Conservation (phyloP, 352 stramenopile species). For the Pythium phragmiticola region DNA sequence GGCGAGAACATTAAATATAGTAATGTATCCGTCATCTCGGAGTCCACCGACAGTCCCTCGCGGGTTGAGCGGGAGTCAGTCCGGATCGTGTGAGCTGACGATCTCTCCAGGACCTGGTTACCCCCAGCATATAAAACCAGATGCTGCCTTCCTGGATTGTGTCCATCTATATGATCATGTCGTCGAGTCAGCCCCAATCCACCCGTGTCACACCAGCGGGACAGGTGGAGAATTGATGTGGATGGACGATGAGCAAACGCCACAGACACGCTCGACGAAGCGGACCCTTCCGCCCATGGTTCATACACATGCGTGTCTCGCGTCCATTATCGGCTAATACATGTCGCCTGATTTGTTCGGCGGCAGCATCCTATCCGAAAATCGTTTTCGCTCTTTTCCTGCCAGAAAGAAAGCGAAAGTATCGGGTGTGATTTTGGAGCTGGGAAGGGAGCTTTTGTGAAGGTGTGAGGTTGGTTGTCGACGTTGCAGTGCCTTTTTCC, state of each 20-base stretch:
- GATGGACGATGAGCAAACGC: too few species aligned
- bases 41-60: background rate
- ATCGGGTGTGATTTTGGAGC: background rate
- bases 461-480: conserved; percentile 20
- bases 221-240: too few species aligned
- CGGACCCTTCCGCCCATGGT: too few species aligned
- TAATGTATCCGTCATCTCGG: background rate
- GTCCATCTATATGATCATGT: conserved; percentile 21
- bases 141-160: conserved; percentile 16
- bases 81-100: background rate
- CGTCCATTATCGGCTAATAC: background rate
- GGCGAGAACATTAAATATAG: too few species aligned
- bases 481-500: conserved; percentile 28
- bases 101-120: conserved; percentile 12
- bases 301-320: background rate
- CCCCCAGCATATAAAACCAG: conserved; percentile 20
- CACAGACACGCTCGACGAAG: too few species aligned
- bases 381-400: background rate
- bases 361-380: background rate
- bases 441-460: background rate
- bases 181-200: conserved; percentile 14
- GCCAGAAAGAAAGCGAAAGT: too few species aligned
- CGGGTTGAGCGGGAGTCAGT: conserved; percentile 12
- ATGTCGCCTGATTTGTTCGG: background rate
- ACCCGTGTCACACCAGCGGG: conserved; percentile 14